Base-by-base conservation (phyloP, 2,329 filamentous ascomycete genomes). In the Fusarium sp. region DNA sequence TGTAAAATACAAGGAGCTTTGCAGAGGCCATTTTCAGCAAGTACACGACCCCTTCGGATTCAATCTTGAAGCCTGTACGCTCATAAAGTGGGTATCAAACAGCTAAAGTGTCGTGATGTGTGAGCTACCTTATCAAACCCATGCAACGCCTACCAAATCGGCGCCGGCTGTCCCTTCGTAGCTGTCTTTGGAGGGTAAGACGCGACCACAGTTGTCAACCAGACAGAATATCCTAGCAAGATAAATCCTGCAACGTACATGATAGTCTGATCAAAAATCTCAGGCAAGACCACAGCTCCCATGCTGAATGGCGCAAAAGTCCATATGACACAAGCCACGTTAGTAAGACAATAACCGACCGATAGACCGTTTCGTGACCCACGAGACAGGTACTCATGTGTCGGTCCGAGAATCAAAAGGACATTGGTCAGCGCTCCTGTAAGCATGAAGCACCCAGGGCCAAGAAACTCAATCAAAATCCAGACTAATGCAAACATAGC, bases 291-390 rank as follows among this genome's bases (percentile, higher is more conserved):
- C 2, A 22, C 15, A 1, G n/a, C 49, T 5, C 58, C 54, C 22
- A 68, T 45, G 2, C 68, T 45, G 14, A 61, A 71, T 1, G 69
- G 63, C 3, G 68, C 47, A 20, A 71, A 72, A 5, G 59, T 68
- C 38, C 45, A 68, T 12, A 62, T 29, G 0, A 18, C 39, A 4
- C 63, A 58, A 5, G 56, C 20, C 1, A 68, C 57, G 18, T 68
- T 72, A 4, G 52, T 42, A 5, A 71, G 50, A 14, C 53, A 68
- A 20, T 62, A 65, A 2, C 59, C 63, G 5, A 71, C 35, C 1
- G 62, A 39, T 0, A 72, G 52, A 2, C 59, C 63, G 1, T 59
- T 41, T 20, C 68, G 22, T 6, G 63, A 72, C 0, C 63, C 64
- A 8, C 68, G 68, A 2, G 33, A 18, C 0, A 72, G 18, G 15